Conservation (phyloP, 2,329 filamentous ascomycete species). For the Phialophora expanda region DNA sequence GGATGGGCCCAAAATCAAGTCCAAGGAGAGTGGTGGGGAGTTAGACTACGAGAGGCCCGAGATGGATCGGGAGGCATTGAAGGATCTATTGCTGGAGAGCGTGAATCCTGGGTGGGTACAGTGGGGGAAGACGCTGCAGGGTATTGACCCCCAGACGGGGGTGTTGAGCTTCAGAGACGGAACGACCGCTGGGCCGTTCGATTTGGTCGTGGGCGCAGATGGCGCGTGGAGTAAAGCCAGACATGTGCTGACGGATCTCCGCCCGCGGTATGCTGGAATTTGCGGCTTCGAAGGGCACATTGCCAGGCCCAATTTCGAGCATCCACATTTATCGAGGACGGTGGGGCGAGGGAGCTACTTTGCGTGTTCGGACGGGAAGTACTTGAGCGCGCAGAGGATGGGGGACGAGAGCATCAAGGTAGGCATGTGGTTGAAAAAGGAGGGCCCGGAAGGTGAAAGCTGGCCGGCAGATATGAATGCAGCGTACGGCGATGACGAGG, state of each 20-base stretch:
- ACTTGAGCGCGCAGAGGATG: conserved; percentile 37
- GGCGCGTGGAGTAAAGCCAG: conserved; percentile 50
- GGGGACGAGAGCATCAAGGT: conserved; percentile 40
- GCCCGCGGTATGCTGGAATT: conserved; percentile 46
- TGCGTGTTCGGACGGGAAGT: conserved; percentile 32
- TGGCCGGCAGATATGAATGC: conserved; percentile 31
- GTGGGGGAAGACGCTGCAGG: conserved; percentile 42
- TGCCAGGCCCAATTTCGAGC: conserved; percentile 40
- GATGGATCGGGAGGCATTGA: conserved; percentile 46
- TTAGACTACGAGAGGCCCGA: conserved; percentile 42
- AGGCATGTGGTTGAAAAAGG: conserved; percentile 39
- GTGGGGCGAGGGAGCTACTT: conserved; percentile 39
- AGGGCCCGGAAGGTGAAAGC: conserved; percentile 35
- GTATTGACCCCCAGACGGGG: conserved; percentile 30
- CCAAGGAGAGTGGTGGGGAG: not conserved
- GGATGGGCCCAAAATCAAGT: conserved; percentile 19
- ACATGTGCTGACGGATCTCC: conserved; percentile 45
- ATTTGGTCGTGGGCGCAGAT: conserved; percentile 54
- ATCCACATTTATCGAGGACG: conserved; percentile 39
- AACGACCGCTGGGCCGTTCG: conserved; percentile 44
- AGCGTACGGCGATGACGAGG: conserved; percentile 22
- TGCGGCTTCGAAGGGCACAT: conserved; percentile 42
- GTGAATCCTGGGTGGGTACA: conserved; percentile 40
- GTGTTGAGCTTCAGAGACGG: conserved; percentile 42
- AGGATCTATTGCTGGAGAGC: conserved; percentile 44